phyloP scores from a whole-genome alignment of 2,329 filamentous ascomycete genomes.

The Colletotrichum lentis region DNA sequence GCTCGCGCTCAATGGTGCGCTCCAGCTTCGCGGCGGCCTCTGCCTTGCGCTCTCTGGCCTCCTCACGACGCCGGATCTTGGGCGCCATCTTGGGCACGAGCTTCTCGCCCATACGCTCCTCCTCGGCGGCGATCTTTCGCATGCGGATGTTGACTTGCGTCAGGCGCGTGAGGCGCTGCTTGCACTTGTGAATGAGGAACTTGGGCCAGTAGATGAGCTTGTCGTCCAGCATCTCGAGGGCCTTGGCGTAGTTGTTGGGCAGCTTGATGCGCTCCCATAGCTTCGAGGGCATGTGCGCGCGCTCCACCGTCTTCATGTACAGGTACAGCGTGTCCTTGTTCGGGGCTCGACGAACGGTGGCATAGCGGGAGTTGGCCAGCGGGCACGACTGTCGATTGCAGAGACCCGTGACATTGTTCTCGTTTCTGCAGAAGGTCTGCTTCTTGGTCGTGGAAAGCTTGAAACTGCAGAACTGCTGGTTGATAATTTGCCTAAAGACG shows the following conservation, averaged over 20 bases:
- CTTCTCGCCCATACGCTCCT: conserved; percentile 87
- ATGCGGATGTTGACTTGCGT: conserved; percentile 88
- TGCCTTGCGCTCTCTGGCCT: conserved; percentile 78
- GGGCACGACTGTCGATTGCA: conserved; percentile 90
- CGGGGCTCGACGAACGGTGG: conserved; percentile 86
- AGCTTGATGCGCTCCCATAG: conserved; percentile 95
- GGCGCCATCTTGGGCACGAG: conserved; percentile 89
- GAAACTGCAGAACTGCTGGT: conserved; percentile 93
- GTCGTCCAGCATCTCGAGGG: conserved; percentile 86
- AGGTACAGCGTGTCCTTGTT: conserved; percentile 85
- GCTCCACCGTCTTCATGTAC: conserved; percentile 95
- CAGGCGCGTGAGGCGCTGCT: conserved; percentile 90
- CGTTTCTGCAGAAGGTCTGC: conserved; percentile 95
- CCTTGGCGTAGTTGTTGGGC: conserved; percentile 88
- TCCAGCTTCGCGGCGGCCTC: conserved; percentile 92
- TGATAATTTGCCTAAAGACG: conserved; percentile 76
- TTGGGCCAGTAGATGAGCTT: conserved; percentile 93
- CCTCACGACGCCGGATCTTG: conserved; percentile 82
- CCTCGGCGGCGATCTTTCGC: conserved; percentile 84
- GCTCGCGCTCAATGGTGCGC: conserved; percentile 91
- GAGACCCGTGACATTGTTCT: conserved; percentile 84
- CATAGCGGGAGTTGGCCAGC: conserved; percentile 90
- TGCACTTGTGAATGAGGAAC: conserved; percentile 92
- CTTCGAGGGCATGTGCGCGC: conserved; percentile 85
- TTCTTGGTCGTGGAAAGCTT: conserved; percentile 89